Conservation (phyloP, 2,329 filamentous ascomycete genomes). For the Chalaropsis ovoidea region DNA sequence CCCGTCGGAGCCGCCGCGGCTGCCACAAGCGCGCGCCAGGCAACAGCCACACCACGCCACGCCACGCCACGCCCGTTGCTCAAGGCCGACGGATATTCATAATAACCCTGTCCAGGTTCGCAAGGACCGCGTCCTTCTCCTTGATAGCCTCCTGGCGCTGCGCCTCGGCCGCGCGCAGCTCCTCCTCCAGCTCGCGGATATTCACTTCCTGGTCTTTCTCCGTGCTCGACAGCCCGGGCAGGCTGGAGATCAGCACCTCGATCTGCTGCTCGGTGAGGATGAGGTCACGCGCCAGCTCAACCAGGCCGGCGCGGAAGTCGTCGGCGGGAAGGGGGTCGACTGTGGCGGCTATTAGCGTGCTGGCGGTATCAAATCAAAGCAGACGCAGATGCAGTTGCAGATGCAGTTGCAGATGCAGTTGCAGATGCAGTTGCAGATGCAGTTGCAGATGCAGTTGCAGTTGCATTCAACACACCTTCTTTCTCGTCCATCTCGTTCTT, state of each 20-base stretch:
- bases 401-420: not conserved
- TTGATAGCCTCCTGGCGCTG: slow-evolving; percentile 53
- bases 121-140: slow-evolving; percentile 52
- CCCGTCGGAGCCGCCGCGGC: no score
- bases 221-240: slow-evolving; percentile 69
- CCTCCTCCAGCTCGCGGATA: slow-evolving; percentile 55
- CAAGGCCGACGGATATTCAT: slow-evolving; percentile 49
- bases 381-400: no score
- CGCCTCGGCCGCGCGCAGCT: slow-evolving; percentile 52
- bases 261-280: slow-evolving; percentile 76
- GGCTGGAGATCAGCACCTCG: slow-evolving; percentile 60
- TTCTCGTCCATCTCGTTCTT: slow-evolving; percentile 45
- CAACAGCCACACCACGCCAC: no score
- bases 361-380: no score
- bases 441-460: no score
- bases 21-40: no score
- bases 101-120: slow-evolving; percentile 51
- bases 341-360: slow-evolving; percentile 28
- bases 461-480: slow-evolving; percentile 36
- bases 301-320: slow-evolving; percentile 55
- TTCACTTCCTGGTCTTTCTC: slow-evolving; percentile 64
- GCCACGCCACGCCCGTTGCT: slow-evolving; percentile 27
- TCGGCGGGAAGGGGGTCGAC: slow-evolving; percentile 54
- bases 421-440: not conserved
- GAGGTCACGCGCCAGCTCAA: slow-evolving; percentile 65